Evolutionary conservation across 2,329 filamentous ascomycete genomes (phyloP).

Genomic region (Aspergillus fumigatus): DNA sequence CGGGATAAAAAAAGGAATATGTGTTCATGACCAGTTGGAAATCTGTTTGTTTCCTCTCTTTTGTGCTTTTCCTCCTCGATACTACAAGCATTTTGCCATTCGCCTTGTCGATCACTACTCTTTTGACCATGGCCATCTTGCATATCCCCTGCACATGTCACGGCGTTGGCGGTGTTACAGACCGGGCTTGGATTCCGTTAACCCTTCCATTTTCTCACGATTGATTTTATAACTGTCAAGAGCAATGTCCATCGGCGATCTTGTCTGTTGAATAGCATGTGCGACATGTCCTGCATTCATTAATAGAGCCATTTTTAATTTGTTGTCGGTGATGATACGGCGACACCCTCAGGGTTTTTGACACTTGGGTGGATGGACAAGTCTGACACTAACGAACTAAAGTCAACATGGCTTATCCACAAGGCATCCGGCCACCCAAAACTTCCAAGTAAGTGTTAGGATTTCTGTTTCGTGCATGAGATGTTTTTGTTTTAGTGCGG

Average conservation of each 20-base stretch:
- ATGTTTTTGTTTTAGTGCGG: no score
- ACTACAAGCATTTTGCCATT: slow-evolving; percentile 6
- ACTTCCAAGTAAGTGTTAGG: no score
- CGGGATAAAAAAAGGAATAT: slow-evolving; percentile 9
- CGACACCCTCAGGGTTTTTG: no score
- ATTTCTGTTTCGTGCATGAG: no score
- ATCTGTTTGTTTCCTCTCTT: slow-evolving; percentile 11
- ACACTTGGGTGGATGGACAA: no score
- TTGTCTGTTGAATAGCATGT: slow-evolving; percentile 2
- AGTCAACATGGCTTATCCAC: no score
- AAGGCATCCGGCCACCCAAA: no score
- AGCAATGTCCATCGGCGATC: background rate
- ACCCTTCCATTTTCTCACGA: background rate
- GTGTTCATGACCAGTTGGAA: slow-evolving; percentile 19
- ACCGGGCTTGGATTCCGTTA: slow-evolving; percentile 2
- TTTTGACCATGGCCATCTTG: slow-evolving; percentile 14
- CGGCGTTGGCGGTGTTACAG: slow-evolving; percentile 19
- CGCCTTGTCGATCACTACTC: background rate
- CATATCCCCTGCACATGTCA: slow-evolving; percentile 21
- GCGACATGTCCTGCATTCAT: background rate
- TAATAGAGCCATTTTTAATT: slow-evolving; percentile 9
- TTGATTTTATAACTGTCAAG: background rate
- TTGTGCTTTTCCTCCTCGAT: background rate
- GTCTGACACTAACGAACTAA: no score
- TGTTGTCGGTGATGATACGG: background rate